Conservation (phyloP, 1,284 basidiomycete species). For the Boletus sp. region DNA sequence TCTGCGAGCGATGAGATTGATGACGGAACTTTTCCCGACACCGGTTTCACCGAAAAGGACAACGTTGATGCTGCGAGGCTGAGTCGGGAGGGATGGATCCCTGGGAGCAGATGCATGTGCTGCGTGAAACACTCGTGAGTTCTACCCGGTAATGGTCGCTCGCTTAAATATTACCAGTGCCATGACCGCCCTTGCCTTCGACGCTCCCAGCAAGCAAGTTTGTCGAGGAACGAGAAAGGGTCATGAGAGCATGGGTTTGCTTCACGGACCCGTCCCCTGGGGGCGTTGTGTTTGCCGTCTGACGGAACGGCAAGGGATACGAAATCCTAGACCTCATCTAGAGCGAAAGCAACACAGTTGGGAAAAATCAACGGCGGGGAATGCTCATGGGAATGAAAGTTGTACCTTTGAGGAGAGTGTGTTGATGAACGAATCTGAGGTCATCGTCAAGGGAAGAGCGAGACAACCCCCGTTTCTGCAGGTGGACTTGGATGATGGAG, state of each 20-base stretch:
- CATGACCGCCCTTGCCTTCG: background rate
- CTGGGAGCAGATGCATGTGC: background rate
- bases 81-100: background rate
- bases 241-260: background rate
- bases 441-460: conserved; percentile 7
- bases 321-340: conserved; percentile 11
- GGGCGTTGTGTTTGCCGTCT: background rate
- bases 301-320: conserved; percentile 4
- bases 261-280: background rate
- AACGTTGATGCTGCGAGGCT: conserved; percentile 19
- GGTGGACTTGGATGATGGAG: conserved; percentile 6
- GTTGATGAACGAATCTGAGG: conserved; percentile 7
- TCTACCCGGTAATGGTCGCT: background rate
- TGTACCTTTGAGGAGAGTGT: conserved; percentile 13
- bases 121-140: conserved; percentile 13
- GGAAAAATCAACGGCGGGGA: conserved; percentile 3
- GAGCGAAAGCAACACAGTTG: background rate
- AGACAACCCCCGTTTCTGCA: conserved; percentile 5
- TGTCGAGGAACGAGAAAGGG: conserved; percentile 3
- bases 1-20: conserved; percentile 32
- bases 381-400: background rate
- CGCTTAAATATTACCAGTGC: conserved; percentile 15
- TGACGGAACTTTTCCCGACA: conserved; percentile 35
- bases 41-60: conserved; percentile 34
- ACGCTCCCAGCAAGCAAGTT: background rate